Conservation (phyloP, 208 protist genomes). For the Leishmania aethiopica region DNA sequence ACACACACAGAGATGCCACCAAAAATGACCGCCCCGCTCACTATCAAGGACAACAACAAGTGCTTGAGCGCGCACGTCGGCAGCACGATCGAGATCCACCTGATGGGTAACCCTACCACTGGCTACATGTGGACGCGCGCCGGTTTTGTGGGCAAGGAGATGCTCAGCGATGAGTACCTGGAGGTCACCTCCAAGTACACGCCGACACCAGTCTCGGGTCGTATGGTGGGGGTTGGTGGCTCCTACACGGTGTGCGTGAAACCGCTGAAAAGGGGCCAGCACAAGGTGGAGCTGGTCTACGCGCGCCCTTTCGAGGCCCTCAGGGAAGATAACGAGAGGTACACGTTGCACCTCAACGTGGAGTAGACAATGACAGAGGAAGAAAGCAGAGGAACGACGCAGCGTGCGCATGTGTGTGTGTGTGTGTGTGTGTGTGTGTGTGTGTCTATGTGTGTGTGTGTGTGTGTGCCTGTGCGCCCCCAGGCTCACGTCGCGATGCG, state of each 20-base stretch:
- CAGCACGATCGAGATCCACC: constrained; percentile 32
- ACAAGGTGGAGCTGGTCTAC: constrained; percentile 59
- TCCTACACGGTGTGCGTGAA: constrained; percentile 45
- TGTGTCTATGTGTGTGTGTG: neutral
- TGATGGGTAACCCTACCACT: constrained; percentile 71
- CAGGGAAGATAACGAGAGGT: constrained; percentile 31
- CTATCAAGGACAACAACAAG: constrained; percentile 33
- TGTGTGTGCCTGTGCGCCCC: too few relatives aligned
- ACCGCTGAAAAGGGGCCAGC: constrained; percentile 28
- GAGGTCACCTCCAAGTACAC: constrained; percentile 22
- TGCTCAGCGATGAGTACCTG: constrained; percentile 32
- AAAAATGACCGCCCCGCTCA: constrained; percentile 18
- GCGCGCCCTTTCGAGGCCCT: constrained; percentile 40
- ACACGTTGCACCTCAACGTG: constrained; percentile 46
- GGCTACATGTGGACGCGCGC: constrained; percentile 65
- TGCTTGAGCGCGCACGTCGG: constrained; percentile 25
- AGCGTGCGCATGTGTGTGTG: neutral
- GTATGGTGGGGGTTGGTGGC: constrained; percentile 50
- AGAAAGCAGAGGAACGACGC: neutral
- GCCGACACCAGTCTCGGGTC: neutral
- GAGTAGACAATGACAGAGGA: constrained; percentile 8
- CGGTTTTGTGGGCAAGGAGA: constrained; percentile 21
- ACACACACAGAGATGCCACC: neutral
- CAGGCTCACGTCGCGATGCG: neutral
- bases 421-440: too few relatives aligned